A percentile compares a stretch with the other conserved stretches of the same genome.
Conservation (phyloP, 2,329 filamentous ascomycete species). For the Sporothrix phasma region DNA sequence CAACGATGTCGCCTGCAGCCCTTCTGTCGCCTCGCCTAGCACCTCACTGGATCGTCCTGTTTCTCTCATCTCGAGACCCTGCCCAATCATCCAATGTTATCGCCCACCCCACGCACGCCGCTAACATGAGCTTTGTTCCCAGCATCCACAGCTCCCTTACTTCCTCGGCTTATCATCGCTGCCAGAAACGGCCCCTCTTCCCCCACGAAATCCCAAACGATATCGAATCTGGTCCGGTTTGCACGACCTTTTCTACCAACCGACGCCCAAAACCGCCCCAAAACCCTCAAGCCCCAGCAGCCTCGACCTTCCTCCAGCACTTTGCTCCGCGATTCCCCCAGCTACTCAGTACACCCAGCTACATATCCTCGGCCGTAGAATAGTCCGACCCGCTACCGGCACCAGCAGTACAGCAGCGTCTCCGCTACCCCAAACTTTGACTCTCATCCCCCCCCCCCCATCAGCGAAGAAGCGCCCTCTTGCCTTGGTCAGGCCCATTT, state of each 20-base stretch:
- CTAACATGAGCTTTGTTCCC: neutral
- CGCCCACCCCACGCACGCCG: neutral
- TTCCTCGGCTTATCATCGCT: constrained; percentile 12
- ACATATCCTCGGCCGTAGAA: constrained; percentile 14
- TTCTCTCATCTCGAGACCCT: too few relatives aligned
- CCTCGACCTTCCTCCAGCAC: neutral
- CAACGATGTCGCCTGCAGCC: neutral
- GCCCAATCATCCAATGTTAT: too few relatives aligned
- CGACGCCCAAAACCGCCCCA: neutral
- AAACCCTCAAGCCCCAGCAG: constrained; percentile 4
- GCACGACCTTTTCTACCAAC: neutral
- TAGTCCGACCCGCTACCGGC: constrained; percentile 13
- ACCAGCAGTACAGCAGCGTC: neutral
- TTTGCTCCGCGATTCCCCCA: neutral
- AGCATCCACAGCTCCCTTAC: neutral
- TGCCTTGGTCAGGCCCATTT: constrained; percentile 97
- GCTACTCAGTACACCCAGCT: neutral
- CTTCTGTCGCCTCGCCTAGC: neutral
- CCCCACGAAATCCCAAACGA: neutral
- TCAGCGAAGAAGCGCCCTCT: constrained; percentile 73
- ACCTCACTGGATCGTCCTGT: neutral
- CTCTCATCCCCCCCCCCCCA: constrained; percentile 13
- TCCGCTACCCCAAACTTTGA: constrained; percentile 14
- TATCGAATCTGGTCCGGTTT: neutral
- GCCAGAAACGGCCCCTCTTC: neutral